A percentile compares a stretch with the other conserved stretches of the same genome.
These are phyloP conservation scores for Turnera subulata DNA, from an alignment of 345 rosid species.

Conservation along the genomic window DNA sequence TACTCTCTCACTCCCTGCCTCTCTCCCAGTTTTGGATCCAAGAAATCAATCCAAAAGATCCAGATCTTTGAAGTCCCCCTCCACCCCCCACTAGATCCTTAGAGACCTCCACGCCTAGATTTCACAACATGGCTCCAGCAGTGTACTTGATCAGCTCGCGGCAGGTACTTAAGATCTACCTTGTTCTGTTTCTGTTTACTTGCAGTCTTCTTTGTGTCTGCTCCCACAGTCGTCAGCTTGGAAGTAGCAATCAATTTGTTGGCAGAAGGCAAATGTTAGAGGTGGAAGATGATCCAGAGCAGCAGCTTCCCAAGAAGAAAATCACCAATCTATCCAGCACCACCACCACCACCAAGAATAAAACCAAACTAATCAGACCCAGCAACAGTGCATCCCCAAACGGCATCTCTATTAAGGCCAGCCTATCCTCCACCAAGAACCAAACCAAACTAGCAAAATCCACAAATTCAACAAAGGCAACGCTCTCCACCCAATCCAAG, in stretches of 20 bases:
- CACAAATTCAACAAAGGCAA: conserved; percentile 38
- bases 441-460: conserved; percentile 50
- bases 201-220: too few species aligned
- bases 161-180: too few species aligned
- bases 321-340: conserved; percentile 22
- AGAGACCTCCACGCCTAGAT: too few species aligned
- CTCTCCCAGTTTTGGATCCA: too few species aligned
- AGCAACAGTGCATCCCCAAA: conserved; percentile 19
- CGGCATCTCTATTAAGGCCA: conserved; percentile 12
- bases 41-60: too few species aligned
- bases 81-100: too few species aligned
- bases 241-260: conserved; percentile 27
- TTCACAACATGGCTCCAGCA: too few species aligned
- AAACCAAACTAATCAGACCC: conserved; percentile 39
- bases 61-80: too few species aligned
- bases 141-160: too few species aligned
- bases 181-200: too few species aligned
- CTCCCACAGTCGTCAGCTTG: conserved; percentile 5
- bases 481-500: conserved; percentile 18
- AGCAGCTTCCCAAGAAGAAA: conserved; percentile 39
- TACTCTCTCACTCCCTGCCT: too few species aligned
- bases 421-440: conserved; percentile 40
- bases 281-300: conserved; percentile 27
- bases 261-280: conserved; percentile 39
- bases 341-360: conserved; percentile 36